Percentiles rank a stretch among this genome's conserved stretches.
Evolutionary conservation across 83 land plant genomes (phyloP).

Genomic region (Larix sibirica): DNA sequence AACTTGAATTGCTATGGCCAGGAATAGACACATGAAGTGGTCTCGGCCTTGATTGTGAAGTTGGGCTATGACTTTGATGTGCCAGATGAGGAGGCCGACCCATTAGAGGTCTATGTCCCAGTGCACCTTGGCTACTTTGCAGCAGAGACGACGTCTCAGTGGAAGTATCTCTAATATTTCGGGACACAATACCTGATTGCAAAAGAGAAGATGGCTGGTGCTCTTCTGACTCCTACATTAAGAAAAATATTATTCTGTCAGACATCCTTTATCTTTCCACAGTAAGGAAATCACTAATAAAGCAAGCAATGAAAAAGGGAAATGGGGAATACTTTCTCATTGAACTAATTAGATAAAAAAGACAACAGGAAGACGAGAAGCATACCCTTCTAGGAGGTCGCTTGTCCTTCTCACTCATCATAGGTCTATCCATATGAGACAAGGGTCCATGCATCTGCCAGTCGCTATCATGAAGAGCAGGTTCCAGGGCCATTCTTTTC

Average conservation of each 20-base stretch:
- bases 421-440: conserved; percentile 24
- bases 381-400: conserved; percentile 23
- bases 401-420: conserved; percentile 20
- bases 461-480: conserved; percentile 18
- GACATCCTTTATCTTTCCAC: background rate
- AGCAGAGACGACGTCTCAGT: conserved; percentile 17
- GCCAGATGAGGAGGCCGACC: conserved; percentile 13
- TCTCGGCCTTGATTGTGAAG: conserved; percentile 18
- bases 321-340: background rate
- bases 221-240: conserved; percentile 13
- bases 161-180: conserved; percentile 4
- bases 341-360: background rate
- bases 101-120: conserved; percentile 24
- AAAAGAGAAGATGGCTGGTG: conserved; percentile 29
- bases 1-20: conserved; percentile 10
- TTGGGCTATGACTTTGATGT: conserved; percentile 16
- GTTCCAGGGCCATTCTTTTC: conserved; percentile 22
- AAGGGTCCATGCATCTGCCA: conserved; percentile 20
- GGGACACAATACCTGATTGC: conserved; percentile 10
- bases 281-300: background rate
- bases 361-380: background rate
- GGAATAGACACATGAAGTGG: conserved; percentile 11
- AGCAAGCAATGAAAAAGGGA: background rate
- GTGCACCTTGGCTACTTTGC: conserved; percentile 19
- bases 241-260: background rate